phyloP scores from a whole-genome alignment of 805 yeast genomes.

The Zygosaccharomyces gambellarensis region DNA sequence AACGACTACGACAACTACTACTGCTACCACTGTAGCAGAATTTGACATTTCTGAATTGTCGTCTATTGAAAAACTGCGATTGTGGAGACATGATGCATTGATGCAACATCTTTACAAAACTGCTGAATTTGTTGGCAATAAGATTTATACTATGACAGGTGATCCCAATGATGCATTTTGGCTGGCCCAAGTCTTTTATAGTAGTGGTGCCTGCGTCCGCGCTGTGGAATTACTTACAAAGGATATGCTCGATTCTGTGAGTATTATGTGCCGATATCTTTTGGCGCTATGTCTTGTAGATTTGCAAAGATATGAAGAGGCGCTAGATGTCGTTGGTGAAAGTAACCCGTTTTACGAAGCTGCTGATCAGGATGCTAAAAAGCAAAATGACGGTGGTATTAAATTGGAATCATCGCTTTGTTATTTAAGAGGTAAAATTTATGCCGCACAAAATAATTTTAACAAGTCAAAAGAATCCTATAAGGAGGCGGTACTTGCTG shows the following conservation, averaged over 20 bases:
- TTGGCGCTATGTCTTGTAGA: constrained; percentile 71
- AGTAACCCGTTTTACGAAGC: constrained; percentile 59
- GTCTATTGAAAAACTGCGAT: constrained; percentile 76
- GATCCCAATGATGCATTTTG: constrained; percentile 95
- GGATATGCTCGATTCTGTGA: constrained; percentile 47
- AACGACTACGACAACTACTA: constrained; percentile 21
- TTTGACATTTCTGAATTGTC: constrained; percentile 38
- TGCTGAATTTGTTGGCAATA: constrained; percentile 89
- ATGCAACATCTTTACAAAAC: constrained; percentile 88
- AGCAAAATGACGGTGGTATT: constrained; percentile 66
- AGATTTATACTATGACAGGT: constrained; percentile 72
- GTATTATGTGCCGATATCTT: constrained; percentile 75
- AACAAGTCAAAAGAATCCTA: constrained; percentile 83
- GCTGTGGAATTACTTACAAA: constrained; percentile 67
- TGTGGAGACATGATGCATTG: constrained; percentile 91
- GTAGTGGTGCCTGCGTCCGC: constrained; percentile 69
- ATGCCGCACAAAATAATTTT: constrained; percentile 75
- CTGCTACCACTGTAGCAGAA: constrained; percentile 19
- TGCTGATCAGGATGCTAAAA: constrained; percentile 11
- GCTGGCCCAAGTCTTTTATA: constrained; percentile 86
- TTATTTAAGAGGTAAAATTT: constrained; percentile 76
- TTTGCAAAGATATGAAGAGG: constrained; percentile 79
- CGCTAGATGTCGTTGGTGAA: constrained; percentile 80
- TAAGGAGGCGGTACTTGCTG: constrained; percentile 79
- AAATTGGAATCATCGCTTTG: constrained; percentile 84